These are phyloP conservation scores for Coccomyxa sp. DNA, from an alignment of 139 green algal species.

Conservation along the genomic window DNA sequence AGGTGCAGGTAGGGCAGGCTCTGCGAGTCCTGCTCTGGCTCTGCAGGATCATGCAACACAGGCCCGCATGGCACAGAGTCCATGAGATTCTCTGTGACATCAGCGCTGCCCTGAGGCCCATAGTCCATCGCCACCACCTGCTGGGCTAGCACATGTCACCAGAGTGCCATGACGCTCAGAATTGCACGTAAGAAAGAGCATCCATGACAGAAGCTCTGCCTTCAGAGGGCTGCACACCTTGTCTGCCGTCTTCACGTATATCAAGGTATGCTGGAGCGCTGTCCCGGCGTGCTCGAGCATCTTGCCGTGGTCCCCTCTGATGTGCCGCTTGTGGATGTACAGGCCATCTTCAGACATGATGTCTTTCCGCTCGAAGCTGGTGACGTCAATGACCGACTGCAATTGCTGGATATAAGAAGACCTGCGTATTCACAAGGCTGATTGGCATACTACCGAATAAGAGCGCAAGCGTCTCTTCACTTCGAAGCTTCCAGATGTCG, in stretches of 20 bases:
- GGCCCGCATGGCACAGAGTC: constrained; percentile 6
- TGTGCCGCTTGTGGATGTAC: constrained; percentile 25
- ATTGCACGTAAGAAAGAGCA: too few species aligned
- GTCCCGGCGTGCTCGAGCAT: constrained; percentile 14
- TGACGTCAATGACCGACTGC: not conserved
- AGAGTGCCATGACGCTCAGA: not conserved
- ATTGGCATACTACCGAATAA: too few species aligned
- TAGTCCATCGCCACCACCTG: constrained; percentile 17
- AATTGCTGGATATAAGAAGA: not conserved
- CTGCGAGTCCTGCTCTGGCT: not conserved
- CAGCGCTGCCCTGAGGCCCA: constrained; percentile 10
- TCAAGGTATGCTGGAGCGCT: constrained; percentile 18
- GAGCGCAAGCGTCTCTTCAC: too few species aligned
- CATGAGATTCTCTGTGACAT: constrained; percentile 23
- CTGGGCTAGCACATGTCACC: not conserved
- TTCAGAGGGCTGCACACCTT: not conserved
- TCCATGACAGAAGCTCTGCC: too few species aligned
- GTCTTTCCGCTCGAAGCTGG: not conserved
- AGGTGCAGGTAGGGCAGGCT: not conserved
- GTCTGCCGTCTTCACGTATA: constrained; percentile 12
- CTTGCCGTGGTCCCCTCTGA: constrained; percentile 4
- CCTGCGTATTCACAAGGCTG: constrained; percentile 2
- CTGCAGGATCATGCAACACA: not conserved
- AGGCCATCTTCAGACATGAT: constrained; percentile 17
- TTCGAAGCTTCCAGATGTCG: too few species aligned